A percentile compares a stretch with the other conserved stretches of the same genome.
Conservation (phyloP, 768 basidiomycete species). For the Suillus plorans region DNA sequence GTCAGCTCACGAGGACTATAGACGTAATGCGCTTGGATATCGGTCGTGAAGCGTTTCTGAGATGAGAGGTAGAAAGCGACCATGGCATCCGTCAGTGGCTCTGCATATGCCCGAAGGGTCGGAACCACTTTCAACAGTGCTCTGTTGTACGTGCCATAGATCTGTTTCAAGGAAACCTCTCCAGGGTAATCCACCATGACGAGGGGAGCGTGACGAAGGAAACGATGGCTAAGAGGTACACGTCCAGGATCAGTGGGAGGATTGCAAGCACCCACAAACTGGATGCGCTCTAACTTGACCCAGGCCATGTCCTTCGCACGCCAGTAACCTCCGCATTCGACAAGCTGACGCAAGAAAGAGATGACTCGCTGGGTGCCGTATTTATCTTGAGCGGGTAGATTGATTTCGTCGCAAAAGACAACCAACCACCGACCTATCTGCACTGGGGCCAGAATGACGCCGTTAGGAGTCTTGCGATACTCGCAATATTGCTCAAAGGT, state of each 20-base stretch:
- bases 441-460: conserved; percentile 90
- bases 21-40: conserved; percentile 97
- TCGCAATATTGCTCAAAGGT: conserved; percentile 99
- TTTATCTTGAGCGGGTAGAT: conserved; percentile 93
- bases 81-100: conserved; percentile 97
- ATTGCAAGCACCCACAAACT: conserved; percentile 99
- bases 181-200: conserved; percentile 99
- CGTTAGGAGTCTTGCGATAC: conserved; percentile 97
- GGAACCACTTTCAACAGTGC: conserved; percentile 95
- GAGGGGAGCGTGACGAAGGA: conserved; percentile 95
- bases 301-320: conserved; percentile 92
- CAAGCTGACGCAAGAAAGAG: conserved; percentile 95
- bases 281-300: conserved; percentile 98
- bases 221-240: conserved; percentile 96
- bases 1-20: conserved; percentile 99
- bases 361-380: conserved; percentile 99
- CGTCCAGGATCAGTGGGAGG: conserved; percentile 99
- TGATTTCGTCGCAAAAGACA: conserved; percentile 99
- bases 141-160: conserved; percentile 97
- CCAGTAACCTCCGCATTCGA: conserved; percentile 95
- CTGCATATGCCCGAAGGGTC: conserved; percentile 87
- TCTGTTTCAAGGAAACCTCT: conserved; percentile 94
- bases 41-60: conserved; percentile 92
- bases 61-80: conserved; percentile 93
- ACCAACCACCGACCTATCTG: conserved; percentile 98